phyloP scores from a whole-genome alignment of 2,329 filamentous ascomycete genomes.

The Scedosporium aurantiacum region DNA sequence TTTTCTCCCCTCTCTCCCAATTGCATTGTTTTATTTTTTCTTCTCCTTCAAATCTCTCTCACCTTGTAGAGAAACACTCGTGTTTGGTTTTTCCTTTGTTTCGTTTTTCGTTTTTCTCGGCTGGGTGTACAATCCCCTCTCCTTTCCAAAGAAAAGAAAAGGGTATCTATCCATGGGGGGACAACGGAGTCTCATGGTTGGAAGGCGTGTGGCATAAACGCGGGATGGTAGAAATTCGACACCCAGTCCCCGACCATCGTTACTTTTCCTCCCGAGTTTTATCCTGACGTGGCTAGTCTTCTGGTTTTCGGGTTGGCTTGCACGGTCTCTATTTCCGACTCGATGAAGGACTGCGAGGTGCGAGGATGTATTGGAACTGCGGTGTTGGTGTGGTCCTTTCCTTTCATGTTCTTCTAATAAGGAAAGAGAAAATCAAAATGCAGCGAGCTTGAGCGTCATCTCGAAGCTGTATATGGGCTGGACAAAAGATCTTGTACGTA shows the following conservation, averaged over 20 bases:
- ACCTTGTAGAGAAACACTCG: slow-evolving; percentile 8
- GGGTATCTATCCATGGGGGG: not conserved
- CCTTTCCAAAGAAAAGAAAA: not conserved
- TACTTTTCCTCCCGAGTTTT: not conserved
- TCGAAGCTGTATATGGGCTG: no score
- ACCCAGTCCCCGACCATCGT: not conserved
- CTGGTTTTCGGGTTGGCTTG: not conserved
- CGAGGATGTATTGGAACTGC: no score
- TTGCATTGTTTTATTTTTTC: slow-evolving; percentile 10
- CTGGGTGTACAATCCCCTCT: not conserved
- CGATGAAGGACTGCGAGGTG: no score
- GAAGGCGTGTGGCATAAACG: not conserved
- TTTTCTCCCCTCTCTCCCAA: slow-evolving; percentile 6
- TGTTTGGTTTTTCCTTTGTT: slow-evolving; percentile 4
- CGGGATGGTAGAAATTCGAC: not conserved
- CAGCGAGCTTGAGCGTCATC: no score
- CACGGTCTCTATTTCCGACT: no score
- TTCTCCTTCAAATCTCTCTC: slow-evolving; percentile 9
- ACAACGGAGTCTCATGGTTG: not conserved
- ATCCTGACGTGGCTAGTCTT: not conserved
- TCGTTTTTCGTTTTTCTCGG: not conserved
- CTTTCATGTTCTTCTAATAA: no score
- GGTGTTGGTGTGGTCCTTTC: no score
- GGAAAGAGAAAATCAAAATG: no score
- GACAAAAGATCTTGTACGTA: no score